These are phyloP conservation scores for Sorghum bicolor DNA, from an alignment of 176 grass and related monocot genomes.

Conservation along the genomic window DNA sequence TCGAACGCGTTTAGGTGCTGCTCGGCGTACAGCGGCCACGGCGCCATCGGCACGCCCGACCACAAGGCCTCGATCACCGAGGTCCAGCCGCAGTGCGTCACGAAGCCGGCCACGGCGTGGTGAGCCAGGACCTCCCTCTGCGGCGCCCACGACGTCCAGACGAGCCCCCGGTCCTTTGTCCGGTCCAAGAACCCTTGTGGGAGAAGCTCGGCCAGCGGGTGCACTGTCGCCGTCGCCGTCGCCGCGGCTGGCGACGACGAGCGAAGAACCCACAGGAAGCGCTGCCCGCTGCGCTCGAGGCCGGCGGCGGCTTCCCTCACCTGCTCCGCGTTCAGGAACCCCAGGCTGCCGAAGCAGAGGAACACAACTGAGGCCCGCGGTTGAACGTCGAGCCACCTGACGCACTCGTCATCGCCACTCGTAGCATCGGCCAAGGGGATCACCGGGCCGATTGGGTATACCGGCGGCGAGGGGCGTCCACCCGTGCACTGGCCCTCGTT, in stretches of 20 bases:
- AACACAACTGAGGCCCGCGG: not conserved
- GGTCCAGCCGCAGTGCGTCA: constrained; percentile 73
- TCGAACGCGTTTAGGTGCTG: constrained; percentile 53
- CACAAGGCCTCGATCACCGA: constrained; percentile 53
- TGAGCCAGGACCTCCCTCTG: not conserved
- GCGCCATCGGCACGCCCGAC: constrained; percentile 44
- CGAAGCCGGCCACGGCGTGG: no score
- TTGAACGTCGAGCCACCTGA: not conserved
- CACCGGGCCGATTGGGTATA: not conserved
- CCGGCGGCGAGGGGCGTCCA: no score
- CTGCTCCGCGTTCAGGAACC: not conserved
- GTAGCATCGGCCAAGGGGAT: not conserved
- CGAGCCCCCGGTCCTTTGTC: not conserved
- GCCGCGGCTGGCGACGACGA: no score
- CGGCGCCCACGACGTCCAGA: not conserved
- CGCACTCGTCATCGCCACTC: not conserved
- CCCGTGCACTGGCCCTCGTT: not conserved
- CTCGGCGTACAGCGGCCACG: constrained; percentile 37
- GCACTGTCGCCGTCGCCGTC: no score
- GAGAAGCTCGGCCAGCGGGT: no score
- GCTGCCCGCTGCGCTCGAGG: not conserved
- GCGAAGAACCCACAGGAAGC: not conserved
- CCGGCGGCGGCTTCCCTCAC: not conserved
- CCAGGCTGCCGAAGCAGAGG: not conserved
- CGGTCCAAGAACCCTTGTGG: no score